These are phyloP conservation scores for Epichloe typhina DNA, from an alignment of 2,329 filamentous ascomycete genomes.

Conservation along the genomic window DNA sequence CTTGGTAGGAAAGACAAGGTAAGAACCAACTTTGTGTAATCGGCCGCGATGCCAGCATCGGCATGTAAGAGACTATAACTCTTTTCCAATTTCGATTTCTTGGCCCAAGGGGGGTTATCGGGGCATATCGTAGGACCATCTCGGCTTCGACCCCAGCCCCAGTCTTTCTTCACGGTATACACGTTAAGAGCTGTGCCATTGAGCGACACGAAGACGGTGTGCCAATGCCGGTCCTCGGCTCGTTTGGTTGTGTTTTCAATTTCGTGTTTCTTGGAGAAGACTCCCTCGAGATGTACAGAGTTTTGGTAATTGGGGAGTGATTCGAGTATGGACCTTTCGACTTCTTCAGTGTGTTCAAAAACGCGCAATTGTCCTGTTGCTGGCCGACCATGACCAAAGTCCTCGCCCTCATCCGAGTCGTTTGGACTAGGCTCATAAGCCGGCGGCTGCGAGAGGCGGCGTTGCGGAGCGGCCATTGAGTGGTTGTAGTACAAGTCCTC, in stretches of 20 bases:
- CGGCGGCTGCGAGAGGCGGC: conserved; percentile 33
- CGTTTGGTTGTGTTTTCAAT: conserved; percentile 50
- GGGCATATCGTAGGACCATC: conserved; percentile 36
- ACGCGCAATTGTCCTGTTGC: conserved; percentile 8
- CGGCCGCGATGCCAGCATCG: conserved; percentile 60
- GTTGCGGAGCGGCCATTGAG: conserved; percentile 32
- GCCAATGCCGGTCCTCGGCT: conserved; percentile 51
- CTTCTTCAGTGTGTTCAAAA: conserved; percentile 14
- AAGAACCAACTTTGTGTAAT: conserved; percentile 51
- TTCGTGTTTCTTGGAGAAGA: conserved; percentile 53
- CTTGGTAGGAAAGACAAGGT: no score
- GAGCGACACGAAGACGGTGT: conserved; percentile 47
- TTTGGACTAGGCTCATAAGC: conserved; percentile 24
- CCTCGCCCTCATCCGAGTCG: conserved; percentile 4
- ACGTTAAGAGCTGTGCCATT: conserved; percentile 57
- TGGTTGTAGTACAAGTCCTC: conserved; percentile 40
- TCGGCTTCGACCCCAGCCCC: conserved; percentile 33
- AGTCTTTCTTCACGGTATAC: conserved; percentile 47
- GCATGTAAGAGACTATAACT: conserved; percentile 64
- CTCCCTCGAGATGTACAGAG: conserved; percentile 39
- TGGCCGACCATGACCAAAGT: background rate
- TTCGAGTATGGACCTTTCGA: conserved; percentile 24
- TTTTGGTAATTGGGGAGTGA: conserved; percentile 42
- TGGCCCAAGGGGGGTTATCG: conserved; percentile 38
- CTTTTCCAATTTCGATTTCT: conserved; percentile 42